A percentile compares a stretch with the other conserved stretches of the same genome.
Conservation (phyloP, 768 basidiomycete species). For the Boletus rubescentipes region DNA sequence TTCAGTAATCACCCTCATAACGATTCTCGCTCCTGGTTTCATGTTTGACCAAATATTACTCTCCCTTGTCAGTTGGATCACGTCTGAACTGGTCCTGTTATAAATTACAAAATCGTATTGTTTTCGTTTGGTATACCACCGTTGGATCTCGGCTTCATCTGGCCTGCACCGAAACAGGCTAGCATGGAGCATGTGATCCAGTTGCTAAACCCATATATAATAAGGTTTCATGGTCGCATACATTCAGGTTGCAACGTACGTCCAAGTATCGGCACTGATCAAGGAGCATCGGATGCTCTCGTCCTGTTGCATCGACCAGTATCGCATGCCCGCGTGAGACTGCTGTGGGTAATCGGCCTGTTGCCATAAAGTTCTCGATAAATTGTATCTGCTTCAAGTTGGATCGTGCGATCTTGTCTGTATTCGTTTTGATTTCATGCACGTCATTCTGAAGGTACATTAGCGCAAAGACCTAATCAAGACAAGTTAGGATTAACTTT, state of each 20-base stretch:
- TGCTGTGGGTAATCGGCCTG: neutral
- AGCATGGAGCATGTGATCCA: neutral
- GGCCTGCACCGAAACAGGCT: neutral
- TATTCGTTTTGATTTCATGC: neutral
- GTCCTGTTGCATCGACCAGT: constrained; percentile 3
- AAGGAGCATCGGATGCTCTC: neutral
- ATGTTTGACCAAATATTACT: neutral
- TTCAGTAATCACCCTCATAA: constrained; percentile 1
- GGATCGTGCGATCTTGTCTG: neutral
- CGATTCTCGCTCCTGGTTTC: neutral
- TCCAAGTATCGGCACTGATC: constrained; percentile 1
- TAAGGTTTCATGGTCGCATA: neutral
- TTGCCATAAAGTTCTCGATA: neutral
- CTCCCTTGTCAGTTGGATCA: neutral
- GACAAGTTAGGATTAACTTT: neutral
- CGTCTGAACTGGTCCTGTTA: neutral
- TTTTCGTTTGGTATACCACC: constrained; percentile 4
- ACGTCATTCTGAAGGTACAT: neutral
- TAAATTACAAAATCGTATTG: constrained; percentile 5
- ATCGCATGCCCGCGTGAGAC: neutral
- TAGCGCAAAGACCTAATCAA: neutral
- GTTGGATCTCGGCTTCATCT: neutral
- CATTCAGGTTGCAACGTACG: neutral
- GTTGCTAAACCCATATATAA: neutral
- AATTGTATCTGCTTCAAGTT: neutral